Base-by-base conservation (phyloP, 805 yeast genomes). In the Hanseniaspora mollemarum region DNA sequence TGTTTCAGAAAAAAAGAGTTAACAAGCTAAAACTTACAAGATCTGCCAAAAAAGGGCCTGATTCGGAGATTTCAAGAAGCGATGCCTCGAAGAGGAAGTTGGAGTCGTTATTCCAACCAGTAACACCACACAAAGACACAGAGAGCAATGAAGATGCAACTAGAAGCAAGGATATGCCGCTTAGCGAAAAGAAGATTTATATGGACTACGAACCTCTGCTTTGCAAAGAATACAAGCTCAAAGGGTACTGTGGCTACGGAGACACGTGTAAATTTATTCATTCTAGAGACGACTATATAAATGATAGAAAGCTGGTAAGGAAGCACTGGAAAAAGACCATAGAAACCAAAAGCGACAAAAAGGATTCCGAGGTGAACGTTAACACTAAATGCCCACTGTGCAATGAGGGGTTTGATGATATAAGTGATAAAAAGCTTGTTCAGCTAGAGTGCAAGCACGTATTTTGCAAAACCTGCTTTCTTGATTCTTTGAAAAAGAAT, bases 241-340 rank as follows among this genome's bases (percentile, higher is more conserved):
- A 94, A 0, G 99, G 98, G 0, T 88, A 79, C 61, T 92, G 98
- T 71, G 96, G 96, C 5, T 92, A 82, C 62, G 99, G 99, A 8
- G 98, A 92, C 59, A 82, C 92, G 32, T 92, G 99, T 69, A 92
- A 92, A 67, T 92, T 92, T 63, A 63, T 90, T 32, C 99, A 92
- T 62, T 77, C 85, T 15, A 68, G 99, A 64, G 96, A 86, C 57
- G 95, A 86, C 60, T 83, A 80, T 66, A 75, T 73, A 51, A 80
- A 80, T 43, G 84, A 81, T 28, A 77, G 80, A 77, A 78, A 81
- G 53, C 62, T 81, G 6, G 75, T 73, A 25, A 71, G 71, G 53
- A 94, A 85, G 10, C 51, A 48, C 41, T 85, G 95, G 95, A 82
- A 81, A 48, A 53, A 64, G 2, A 58, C 55, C 21, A 57, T 58